These are phyloP conservation scores for Aspergillus incahuasiensis DNA, from an alignment of 495 filamentous ascomycete species.

Conservation along the genomic window DNA sequence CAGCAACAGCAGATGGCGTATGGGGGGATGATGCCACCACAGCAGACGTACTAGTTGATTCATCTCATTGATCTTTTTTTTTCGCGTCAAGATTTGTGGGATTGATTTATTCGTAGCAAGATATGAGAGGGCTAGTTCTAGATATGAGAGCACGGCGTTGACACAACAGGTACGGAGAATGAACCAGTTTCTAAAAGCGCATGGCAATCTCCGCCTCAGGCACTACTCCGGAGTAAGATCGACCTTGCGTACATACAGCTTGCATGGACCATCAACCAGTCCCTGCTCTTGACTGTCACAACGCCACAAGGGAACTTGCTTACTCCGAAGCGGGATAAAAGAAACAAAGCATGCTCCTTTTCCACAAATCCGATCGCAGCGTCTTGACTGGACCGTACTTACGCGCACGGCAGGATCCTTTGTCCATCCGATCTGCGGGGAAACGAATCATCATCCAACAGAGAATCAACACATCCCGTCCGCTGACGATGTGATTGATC, in stretches of 20 bases:
- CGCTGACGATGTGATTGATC: neutral
- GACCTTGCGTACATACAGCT: conserved; percentile 5
- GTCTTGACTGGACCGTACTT: neutral
- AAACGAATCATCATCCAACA: conserved; percentile 2
- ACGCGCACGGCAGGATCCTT: neutral
- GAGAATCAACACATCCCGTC: neutral
- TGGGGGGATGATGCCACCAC: conserved; percentile 39
- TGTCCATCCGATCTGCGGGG: neutral
- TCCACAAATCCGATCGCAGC: neutral
- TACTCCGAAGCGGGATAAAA: neutral
- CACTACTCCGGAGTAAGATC: neutral
- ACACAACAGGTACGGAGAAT: conserved; percentile 17
- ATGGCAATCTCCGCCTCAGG: neutral
- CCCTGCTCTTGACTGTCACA: neutral
- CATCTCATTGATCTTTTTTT: conserved; percentile 12
- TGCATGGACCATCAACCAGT: conserved; percentile 8
- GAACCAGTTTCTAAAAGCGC: neutral
- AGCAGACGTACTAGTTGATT: conserved; percentile 31
- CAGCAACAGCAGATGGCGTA: conserved; percentile 42
- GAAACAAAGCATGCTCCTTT: neutral
- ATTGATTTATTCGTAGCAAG: conserved; percentile 15
- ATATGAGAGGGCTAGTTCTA: conserved; percentile 30
- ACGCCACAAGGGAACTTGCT: neutral
- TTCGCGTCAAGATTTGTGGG: conserved; percentile 3
- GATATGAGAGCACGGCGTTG: conserved; percentile 37